Evolutionary conservation across 2,329 filamentous ascomycete genomes (phyloP), one percentile per base, ranked within the genome.

Genomic region (Trichoderma endophyticum): DNA sequence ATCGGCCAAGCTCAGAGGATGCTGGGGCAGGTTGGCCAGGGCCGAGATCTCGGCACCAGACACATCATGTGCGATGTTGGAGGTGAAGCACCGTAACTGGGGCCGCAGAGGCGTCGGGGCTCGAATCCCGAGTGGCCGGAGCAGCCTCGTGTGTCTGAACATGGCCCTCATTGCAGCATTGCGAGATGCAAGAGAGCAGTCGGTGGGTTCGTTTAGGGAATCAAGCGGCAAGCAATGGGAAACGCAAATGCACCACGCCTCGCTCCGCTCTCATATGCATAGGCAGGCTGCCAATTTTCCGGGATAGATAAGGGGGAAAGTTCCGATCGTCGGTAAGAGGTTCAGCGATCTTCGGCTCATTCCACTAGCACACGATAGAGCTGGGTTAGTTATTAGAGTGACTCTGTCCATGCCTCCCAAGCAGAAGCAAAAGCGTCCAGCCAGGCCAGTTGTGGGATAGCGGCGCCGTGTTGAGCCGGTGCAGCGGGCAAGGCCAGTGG

Each of bases 1-100:
- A 79, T 98, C 96, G 72, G 92, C 91, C 39, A 99, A 88, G 30
- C 93, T 96, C 78, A 98, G 84, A 12, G 92, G 89, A 78, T 97
- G 93, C 67, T 97, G 88, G 43, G 91, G 90, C 78, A 92, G 90
- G 71, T 90, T 90, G 36, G 95, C 93, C 61, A 98, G 88, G 56
- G 88, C 89, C 60, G 91, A 88, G 75, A 98, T 93, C 79, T 96
- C 92, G 74, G 92, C 90, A 79, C 95, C 92, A 51, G 88, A 87
- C 21, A 89, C 87, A 60, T 78, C 77, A 66, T 78, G 71, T 11
- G 70, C 48, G 21, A 39, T 66, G n/a, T n/a, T 43, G 14, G 54
- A 71, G 39, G 77, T 74, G 30, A 76, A 70, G 51, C 36, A 56
- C 39, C 76, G 75, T 24, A 70, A 62, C 18, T 71, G 43, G 56